Percentiles rank a stretch among this genome's conserved stretches.
Evolutionary conservation across 2,329 filamentous ascomycete species (phyloP).

Genomic region (Pseudogymnoascus sp.): DNA sequence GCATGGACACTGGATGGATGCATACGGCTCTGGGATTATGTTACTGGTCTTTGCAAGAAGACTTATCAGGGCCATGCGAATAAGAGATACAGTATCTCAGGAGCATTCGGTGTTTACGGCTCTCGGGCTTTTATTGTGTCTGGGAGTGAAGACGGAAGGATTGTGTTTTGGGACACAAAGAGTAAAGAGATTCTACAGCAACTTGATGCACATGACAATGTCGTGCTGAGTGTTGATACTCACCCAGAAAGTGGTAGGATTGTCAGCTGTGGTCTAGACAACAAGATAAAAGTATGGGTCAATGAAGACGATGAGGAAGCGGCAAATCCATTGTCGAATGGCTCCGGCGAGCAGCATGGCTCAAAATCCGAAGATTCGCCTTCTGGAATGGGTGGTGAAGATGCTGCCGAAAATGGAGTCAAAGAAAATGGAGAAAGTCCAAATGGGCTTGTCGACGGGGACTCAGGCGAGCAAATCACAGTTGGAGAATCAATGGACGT

Average conservation of each 20-base stretch:
- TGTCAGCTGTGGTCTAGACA: constrained; percentile 56
- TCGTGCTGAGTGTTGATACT: constrained; percentile 61
- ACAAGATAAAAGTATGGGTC: constrained; percentile 54
- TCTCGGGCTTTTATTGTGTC: constrained; percentile 59
- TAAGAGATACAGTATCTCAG: constrained; percentile 72
- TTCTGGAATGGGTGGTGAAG: not conserved
- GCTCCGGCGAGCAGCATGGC: not conserved
- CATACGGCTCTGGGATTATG: constrained; percentile 90
- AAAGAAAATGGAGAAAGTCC: not conserved
- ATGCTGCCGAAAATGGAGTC: not conserved
- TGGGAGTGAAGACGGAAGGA: constrained; percentile 78
- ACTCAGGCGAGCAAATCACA: not conserved
- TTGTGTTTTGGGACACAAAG: constrained; percentile 85
- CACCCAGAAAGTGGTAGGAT: constrained; percentile 44
- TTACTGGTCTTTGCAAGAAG: constrained; percentile 84
- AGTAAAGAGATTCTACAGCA: constrained; percentile 76
- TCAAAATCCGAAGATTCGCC: not conserved
- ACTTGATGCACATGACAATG: constrained; percentile 44
- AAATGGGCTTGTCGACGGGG: not conserved
- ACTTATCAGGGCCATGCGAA: constrained; percentile 94
- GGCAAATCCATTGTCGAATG: not conserved
- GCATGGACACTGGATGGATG: constrained; percentile 88
- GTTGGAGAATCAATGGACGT: not conserved
- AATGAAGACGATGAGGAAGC: constrained; percentile 30
- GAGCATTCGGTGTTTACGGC: constrained; percentile 68